These are phyloP conservation scores for Calonectria leucothoes DNA, from an alignment of 2,329 filamentous ascomycete species.

Conservation along the genomic window DNA sequence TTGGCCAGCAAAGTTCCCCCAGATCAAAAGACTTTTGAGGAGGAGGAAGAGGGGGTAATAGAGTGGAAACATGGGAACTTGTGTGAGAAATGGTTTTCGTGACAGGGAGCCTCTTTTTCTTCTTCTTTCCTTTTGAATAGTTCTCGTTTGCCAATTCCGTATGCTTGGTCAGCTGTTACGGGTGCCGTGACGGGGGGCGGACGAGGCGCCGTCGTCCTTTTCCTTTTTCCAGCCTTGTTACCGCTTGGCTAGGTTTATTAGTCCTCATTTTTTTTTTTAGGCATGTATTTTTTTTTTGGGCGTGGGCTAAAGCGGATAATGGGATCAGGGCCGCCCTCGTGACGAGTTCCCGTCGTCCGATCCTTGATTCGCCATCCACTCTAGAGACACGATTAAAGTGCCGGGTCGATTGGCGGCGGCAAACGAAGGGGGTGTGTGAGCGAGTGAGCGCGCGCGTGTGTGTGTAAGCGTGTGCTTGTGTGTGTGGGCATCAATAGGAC, in stretches of 20 bases:
- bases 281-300: neutral
- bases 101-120: neutral
- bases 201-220: neutral
- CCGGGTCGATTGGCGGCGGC: neutral
- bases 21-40: conserved; percentile 3
- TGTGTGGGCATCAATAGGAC: neutral
- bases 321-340: neutral
- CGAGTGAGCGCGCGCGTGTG: neutral
- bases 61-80: neutral
- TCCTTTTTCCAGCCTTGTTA: neutral
- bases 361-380: neutral
- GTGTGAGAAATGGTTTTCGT: neutral
- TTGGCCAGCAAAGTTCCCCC: conserved; percentile 47
- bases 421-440: neutral
- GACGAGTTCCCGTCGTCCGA: neutral
- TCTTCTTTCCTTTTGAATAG: neutral
- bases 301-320: neutral
- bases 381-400: neutral
- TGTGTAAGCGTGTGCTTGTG: neutral
- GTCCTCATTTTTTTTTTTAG: neutral
- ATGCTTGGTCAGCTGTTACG: neutral
- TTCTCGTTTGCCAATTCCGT: neutral
- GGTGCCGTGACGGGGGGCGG: neutral
- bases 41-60: neutral
- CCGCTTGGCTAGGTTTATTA: neutral